Evolutionary conservation across 345 rosid species (phyloP), one percentile per base, ranked within the genome.

Genomic region (Litchi chinensis): DNA sequence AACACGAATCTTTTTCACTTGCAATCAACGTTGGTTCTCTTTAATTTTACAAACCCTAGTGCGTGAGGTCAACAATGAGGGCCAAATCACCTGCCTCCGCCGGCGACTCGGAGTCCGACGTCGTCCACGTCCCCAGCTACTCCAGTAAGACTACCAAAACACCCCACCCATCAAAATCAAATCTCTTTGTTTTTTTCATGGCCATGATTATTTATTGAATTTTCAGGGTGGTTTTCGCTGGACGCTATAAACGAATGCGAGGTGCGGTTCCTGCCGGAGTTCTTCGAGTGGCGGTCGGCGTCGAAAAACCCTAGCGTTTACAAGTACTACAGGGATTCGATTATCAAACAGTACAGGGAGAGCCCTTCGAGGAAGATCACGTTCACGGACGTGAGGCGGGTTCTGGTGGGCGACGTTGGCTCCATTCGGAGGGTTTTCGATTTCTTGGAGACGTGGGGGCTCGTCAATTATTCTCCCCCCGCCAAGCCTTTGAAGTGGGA

Each of bases 371-470:
- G 85, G 54, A 95, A 90, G 84, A 86, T 95, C 79, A 91, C 89
- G 63, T 95, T 91, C 88, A 95, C 99, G 1, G 97, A 93, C 66
- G 94, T 86, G 54, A 80, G 98, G 82, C 90, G 88, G 89, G 87
- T 87, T 8, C 92, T 94, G 13, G 93, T 94, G 3, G 91, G 92
- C 0, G 99, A 96, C 26, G 99, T 91, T 26, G 97, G 92, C 26
- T 96, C 99, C 26, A 88, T 94, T 76, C 92, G 96, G 26, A 90
- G 96, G 85, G 97, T 96, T 52, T 96, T 92, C 70, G 98, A 96
- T 85, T 94, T 96, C 79, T 84, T 96, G 41, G 99, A 96, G 22
- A 79, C 89, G 0, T 94, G 99, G 99, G 98, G 97, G 6, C 87
- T 95, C 80, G 79, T 96, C 70, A 96, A 96, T 78, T 93, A 88